These are phyloP conservation scores for Citeromyces siamensis DNA, from an alignment of 1,139 yeast species.

Conservation along the genomic window DNA sequence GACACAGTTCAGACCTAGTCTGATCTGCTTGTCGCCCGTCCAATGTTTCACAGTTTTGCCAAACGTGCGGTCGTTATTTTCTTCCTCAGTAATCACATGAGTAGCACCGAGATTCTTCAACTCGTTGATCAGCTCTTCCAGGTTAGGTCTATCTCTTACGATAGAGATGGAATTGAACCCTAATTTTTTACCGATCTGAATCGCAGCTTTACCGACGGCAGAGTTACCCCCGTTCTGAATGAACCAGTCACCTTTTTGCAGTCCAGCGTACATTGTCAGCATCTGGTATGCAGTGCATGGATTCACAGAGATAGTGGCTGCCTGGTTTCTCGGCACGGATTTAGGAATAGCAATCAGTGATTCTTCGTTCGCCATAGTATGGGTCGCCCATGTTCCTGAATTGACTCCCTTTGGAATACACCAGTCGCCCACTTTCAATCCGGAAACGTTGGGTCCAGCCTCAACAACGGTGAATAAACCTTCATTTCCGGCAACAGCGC, in stretches of 20 bases:
- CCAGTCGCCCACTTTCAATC: conserved; percentile 71
- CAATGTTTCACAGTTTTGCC: conserved; percentile 48
- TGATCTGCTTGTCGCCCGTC: conserved; percentile 47
- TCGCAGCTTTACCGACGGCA: conserved; percentile 90
- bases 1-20: conserved; percentile 80
- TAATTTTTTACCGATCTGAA: conserved; percentile 70
- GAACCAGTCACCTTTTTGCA: conserved; percentile 73
- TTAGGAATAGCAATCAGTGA: conserved; percentile 41
- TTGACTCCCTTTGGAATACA: conserved; percentile 75
- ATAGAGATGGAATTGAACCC: conserved; percentile 81
- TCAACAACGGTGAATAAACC: conserved; percentile 80
- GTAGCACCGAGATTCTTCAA: conserved; percentile 68
- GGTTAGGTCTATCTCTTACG: conserved; percentile 72
- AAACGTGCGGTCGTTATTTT: conserved; percentile 58
- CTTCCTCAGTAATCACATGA: conserved; percentile 80
- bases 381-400: conserved; percentile 94
- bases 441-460: conserved; percentile 41
- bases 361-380: conserved; percentile 40
- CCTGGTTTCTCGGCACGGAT: conserved; percentile 41
- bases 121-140: conserved; percentile 48
- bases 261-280: conserved; percentile 52
- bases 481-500: conserved; percentile 86
- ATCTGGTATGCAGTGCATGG: conserved; percentile 89
- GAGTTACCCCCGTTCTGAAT: conserved; percentile 96
- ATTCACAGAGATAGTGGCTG: conserved; percentile 84